phyloP scores from a whole-genome alignment of 345 rosid species.

The Pistacia vera region DNA sequence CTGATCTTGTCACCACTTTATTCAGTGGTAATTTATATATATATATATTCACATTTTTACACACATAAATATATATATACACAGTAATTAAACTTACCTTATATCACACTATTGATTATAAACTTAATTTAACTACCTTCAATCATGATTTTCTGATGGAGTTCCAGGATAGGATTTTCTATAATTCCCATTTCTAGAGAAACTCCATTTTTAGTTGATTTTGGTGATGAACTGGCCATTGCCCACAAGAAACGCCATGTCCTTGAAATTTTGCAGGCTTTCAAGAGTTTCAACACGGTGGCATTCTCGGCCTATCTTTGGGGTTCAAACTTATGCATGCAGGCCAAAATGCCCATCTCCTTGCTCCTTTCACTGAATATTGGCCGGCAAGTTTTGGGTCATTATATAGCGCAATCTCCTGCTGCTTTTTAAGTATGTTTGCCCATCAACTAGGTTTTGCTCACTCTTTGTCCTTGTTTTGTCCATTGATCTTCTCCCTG shows the following conservation, averaged over 20 bases:
- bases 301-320: slow-evolving; percentile 88
- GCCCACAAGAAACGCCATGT: slow-evolving; percentile 82
- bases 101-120: not conserved
- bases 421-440: slow-evolving; percentile 70
- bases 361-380: slow-evolving; percentile 92
- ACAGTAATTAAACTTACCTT: not conserved
- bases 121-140: not conserved
- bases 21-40: too few species aligned
- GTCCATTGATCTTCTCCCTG: slow-evolving; percentile 84
- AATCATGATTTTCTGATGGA: slow-evolving; percentile 27
- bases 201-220: slow-evolving; percentile 34
- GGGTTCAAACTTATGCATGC: slow-evolving; percentile 83
- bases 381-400: slow-evolving; percentile 79
- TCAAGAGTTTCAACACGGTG: slow-evolving; percentile 66
- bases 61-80: not conserved
- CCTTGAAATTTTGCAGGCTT: slow-evolving; percentile 55
- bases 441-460: slow-evolving; percentile 82
- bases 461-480: slow-evolving; percentile 67
- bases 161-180: slow-evolving; percentile 50
- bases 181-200: slow-evolving; percentile 26
- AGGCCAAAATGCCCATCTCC: slow-evolving; percentile 63
- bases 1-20: too few species aligned
- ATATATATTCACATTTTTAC: not conserved
- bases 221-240: slow-evolving; percentile 57
- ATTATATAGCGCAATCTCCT: slow-evolving; percentile 65